Conservation (phyloP, 257 asterid genomes). For the Plantago ovata region DNA sequence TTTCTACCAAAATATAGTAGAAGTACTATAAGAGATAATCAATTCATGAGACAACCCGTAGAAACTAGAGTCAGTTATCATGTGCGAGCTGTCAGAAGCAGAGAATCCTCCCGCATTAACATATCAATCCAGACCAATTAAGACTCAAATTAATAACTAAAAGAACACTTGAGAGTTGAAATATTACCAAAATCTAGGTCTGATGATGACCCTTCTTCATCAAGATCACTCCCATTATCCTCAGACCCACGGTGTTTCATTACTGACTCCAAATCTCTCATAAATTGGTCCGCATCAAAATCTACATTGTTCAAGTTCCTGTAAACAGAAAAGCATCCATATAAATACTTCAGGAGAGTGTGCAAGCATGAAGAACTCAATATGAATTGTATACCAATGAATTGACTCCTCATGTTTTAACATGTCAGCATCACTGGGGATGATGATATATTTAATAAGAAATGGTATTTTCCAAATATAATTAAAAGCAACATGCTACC, state of each 20-base stretch:
- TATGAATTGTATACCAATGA: slow-evolving; percentile 6
- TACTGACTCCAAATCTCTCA: slow-evolving; percentile 77
- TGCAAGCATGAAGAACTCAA: slow-evolving; percentile 1
- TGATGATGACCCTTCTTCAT: slow-evolving; percentile 61
- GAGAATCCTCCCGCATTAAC: slow-evolving; percentile 3
- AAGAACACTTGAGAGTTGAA: slow-evolving; percentile 1
- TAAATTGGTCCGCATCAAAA: slow-evolving; percentile 75
- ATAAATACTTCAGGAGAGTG: slow-evolving; percentile 9
- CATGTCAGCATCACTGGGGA: neutral
- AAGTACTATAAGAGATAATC: neutral
- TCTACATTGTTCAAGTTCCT: slow-evolving; percentile 60
- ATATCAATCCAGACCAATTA: slow-evolving; percentile 8
- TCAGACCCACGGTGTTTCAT: slow-evolving; percentile 45
- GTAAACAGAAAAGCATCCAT: slow-evolving; percentile 16
- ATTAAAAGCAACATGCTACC: neutral
- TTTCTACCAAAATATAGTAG: too few species aligned
- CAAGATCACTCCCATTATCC: slow-evolving; percentile 43
- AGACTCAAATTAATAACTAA: slow-evolving; percentile 7
- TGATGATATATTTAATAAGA: neutral
- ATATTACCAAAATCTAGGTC: slow-evolving; percentile 80
- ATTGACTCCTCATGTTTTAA: neutral
- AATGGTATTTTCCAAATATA: neutral
- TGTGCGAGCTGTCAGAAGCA: too few species aligned
- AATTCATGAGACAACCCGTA: slow-evolving; percentile 1
- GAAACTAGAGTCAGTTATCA: slow-evolving; percentile 3